Percentiles rank a stretch among this genome's conserved stretches.
These are phyloP conservation scores for Gamarada debralockiae DNA, from an alignment of 495 filamentous ascomycete genomes.

Conservation along the genomic window DNA sequence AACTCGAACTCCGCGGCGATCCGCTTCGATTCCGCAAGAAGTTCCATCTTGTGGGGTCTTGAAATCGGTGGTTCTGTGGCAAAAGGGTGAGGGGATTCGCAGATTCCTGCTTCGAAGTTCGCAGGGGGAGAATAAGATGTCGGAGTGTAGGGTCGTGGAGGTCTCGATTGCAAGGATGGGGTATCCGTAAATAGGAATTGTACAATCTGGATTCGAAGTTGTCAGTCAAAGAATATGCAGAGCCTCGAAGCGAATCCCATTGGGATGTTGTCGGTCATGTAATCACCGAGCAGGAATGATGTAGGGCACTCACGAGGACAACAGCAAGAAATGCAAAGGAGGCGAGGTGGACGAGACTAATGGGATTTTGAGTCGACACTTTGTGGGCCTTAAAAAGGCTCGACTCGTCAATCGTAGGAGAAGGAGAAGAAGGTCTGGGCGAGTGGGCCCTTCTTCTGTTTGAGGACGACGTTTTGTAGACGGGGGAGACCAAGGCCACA, in stretches of 20 bases:
- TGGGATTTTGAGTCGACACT: slow-evolving; percentile 18
- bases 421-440: slow-evolving; percentile 15
- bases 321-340: slow-evolving; percentile 39
- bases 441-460: slow-evolving; percentile 22
- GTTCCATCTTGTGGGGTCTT: slow-evolving; percentile 46
- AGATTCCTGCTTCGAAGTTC: slow-evolving; percentile 33
- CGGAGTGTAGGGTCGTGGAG: slow-evolving; percentile 5
- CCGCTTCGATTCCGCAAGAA: slow-evolving; percentile 69
- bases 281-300: background rate
- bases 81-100: slow-evolving; percentile 44
- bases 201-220: slow-evolving; percentile 8
- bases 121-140: slow-evolving; percentile 38
- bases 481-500: slow-evolving; percentile 16
- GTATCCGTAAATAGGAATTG: slow-evolving; percentile 21
- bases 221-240: background rate
- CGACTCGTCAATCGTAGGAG: slow-evolving; percentile 5
- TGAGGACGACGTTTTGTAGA: slow-evolving; percentile 25
- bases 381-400: slow-evolving; percentile 16
- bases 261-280: background rate
- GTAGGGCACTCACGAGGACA: slow-evolving; percentile 37
- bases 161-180: slow-evolving; percentile 8
- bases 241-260: background rate
- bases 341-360: slow-evolving; percentile 32
- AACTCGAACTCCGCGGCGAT: slow-evolving; percentile 88
- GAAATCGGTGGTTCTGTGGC: slow-evolving; percentile 42